Base-by-base conservation (phyloP, 2,329 filamentous ascomycete species). In the Zymoseptoria crescenta region DNA sequence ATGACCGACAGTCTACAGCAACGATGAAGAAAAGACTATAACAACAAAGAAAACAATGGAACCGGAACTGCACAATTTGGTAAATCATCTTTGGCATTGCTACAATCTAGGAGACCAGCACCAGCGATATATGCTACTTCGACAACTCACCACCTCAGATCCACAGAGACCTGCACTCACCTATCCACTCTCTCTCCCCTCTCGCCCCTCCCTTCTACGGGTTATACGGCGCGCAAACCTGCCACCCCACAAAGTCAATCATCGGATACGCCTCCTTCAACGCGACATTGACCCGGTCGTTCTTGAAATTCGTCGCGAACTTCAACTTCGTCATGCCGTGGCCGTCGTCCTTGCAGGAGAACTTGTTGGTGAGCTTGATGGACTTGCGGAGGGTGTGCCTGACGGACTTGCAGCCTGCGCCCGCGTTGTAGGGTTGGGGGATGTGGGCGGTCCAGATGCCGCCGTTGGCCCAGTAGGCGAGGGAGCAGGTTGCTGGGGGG, bases 361-460 rank as follows among this genome's bases (percentile, higher is more conserved):
- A 57, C 20, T 48, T 30, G 4, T 13, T 45, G 27, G n/a, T 20
- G 24, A 27, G 20, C n/a, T 35, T 28, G 24, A 48, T 41, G n/a
- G 21, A 9, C 19, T 51, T 50, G 7, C 30, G 13, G n/a, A 56
- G n/a, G 13, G 19, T 24, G 13, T 21, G 16, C 13, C 55, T 55
- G 30, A 59, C 54, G 29, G 19, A 27, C 7, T 56, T 30, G 51
- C 58, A 60, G 55, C 58, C 58, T 5, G 21, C 16, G 16, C 55
- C 55, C 16, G 50, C 48, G 45, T 28, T 28, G 51, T 45, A 60
- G 1, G 55, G 58, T 13, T 55, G 55, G 6, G 45, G 50, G 50
- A 60, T 56, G n/a, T 54, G 56, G 28, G 54, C 51, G 29, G 35
- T 57, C 29, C 49, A 60, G 1, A 45, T 29, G 55, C 58, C 54